Percentiles rank a stretch among this genome's conserved stretches.
phyloP scores from a whole-genome alignment of 225 moss, liverwort and hornwort genomes.

The Lunularia cruciata region DNA sequence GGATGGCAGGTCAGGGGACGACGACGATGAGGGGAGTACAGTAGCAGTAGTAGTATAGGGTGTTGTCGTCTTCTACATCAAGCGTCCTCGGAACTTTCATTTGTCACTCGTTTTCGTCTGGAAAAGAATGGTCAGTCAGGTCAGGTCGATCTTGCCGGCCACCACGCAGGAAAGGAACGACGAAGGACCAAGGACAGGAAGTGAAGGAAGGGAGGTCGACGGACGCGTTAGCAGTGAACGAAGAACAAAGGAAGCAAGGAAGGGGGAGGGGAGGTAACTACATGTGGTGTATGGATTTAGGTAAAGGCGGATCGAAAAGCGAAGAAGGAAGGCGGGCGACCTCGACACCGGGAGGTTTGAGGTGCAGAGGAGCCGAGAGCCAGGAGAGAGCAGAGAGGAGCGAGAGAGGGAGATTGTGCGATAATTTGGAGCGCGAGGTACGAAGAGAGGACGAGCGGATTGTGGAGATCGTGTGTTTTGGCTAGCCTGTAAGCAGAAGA shows the following conservation, averaged over 20 bases:
- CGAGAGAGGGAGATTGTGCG: not conserved
- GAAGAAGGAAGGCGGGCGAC: not conserved
- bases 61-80: conserved; percentile 12
- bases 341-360: conserved; percentile 8
- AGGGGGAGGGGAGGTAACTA: not conserved
- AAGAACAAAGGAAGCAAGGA: not conserved
- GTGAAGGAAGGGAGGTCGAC: not conserved
- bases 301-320: conserved; percentile 11
- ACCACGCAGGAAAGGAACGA: not conserved
- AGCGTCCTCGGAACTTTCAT: not conserved
- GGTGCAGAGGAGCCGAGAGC: conserved; percentile 10
- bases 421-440: not conserved
- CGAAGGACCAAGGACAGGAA: not conserved
- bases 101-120: conserved; percentile 12
- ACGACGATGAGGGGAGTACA: not conserved
- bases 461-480: conserved; percentile 5
- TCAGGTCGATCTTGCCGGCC: conserved; percentile 4
- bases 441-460: conserved; percentile 15
- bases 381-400: not conserved
- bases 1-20: not conserved
- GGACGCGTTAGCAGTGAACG: not conserved
- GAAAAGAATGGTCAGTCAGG: conserved; percentile 1
- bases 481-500: not conserved
- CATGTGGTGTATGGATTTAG: not conserved
- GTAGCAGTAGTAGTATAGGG: not conserved